Conservation (phyloP, 129 eudicot species). For the Saposhnikovia divaricata region DNA sequence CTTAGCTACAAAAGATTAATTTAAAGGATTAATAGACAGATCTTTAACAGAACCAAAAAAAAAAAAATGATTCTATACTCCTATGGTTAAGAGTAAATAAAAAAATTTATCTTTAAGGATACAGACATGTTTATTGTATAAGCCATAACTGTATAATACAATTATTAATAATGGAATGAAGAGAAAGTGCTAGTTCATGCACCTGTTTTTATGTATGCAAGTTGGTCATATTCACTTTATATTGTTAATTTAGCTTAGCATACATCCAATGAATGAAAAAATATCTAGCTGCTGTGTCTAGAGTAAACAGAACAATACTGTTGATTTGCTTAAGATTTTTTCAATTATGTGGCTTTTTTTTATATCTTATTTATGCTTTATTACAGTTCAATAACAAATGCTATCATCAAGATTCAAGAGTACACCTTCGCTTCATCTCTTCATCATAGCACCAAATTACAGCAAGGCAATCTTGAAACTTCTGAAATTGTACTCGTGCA, state of each 20-base stretch:
- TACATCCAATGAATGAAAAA: neutral
- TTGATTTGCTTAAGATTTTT: slow-evolving; percentile 7
- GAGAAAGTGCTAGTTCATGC: slow-evolving; percentile 1
- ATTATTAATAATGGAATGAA: neutral
- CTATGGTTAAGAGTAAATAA: neutral
- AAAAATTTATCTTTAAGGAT: neutral
- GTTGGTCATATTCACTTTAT: neutral
- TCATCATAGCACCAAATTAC: neutral
- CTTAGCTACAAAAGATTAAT: neutral
- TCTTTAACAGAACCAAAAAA: no score
- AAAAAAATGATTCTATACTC: no score
- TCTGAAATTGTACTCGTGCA: neutral
- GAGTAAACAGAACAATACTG: neutral
- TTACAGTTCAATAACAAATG: neutral
- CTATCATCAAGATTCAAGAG: neutral
- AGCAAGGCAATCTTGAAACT: neutral
- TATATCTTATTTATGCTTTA: neutral
- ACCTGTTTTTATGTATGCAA: neutral
- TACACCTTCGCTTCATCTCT: neutral
- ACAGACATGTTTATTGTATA: neutral
- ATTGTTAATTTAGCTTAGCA: neutral
- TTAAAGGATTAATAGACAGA: no score
- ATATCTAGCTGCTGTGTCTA: slow-evolving; percentile 2
- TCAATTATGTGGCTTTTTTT: neutral
- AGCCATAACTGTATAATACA: neutral